A percentile compares a stretch with the other conserved stretches of the same genome.
These are phyloP conservation scores for Astrocystis sublimbata DNA, from an alignment of 495 filamentous ascomycete species.

Conservation along the genomic window DNA sequence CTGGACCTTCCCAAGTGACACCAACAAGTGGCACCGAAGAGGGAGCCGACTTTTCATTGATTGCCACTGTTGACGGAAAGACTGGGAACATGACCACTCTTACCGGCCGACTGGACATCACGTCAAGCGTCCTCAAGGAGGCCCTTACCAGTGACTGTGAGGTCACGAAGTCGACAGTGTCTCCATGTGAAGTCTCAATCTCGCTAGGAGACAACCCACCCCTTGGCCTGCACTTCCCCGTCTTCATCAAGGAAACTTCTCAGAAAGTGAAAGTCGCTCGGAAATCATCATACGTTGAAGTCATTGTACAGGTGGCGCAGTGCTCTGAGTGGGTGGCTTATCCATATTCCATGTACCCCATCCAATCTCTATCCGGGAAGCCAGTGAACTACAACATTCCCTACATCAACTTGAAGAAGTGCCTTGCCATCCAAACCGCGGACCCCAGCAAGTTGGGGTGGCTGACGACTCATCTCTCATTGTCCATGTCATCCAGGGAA, in stretches of 20 bases:
- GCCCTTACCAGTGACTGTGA: not conserved
- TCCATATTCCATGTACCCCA: conserved; percentile 8
- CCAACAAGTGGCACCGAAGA: not conserved
- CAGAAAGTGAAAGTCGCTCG: conserved; percentile 1
- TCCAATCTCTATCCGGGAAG: conserved; percentile 5
- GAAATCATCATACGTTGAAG: not conserved
- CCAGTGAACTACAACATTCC: conserved; percentile 16
- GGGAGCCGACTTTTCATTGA: not conserved
- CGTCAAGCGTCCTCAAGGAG: not conserved
- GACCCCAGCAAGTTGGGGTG: not conserved
- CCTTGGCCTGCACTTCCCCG: not conserved
- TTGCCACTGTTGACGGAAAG: not conserved
- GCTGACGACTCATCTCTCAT: conserved; percentile 4
- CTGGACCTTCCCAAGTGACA: not conserved
- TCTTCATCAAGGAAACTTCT: not conserved
- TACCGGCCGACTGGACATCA: conserved; percentile 8
- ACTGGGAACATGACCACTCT: not conserved
- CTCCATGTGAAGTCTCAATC: conserved; percentile 2
- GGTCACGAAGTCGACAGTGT: not conserved
- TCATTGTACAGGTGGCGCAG: not conserved
- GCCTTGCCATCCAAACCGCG: conserved; percentile 4
- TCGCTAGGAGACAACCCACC: not conserved
- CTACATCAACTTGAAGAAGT: conserved; percentile 14
- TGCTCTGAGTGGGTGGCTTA: not conserved
- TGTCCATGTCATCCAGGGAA: conserved; percentile 39